Percentiles rank a stretch among this genome's conserved stretches.
phyloP scores from a whole-genome alignment of 2,329 filamentous ascomycete genomes.

The Eutypella sp. region DNA sequence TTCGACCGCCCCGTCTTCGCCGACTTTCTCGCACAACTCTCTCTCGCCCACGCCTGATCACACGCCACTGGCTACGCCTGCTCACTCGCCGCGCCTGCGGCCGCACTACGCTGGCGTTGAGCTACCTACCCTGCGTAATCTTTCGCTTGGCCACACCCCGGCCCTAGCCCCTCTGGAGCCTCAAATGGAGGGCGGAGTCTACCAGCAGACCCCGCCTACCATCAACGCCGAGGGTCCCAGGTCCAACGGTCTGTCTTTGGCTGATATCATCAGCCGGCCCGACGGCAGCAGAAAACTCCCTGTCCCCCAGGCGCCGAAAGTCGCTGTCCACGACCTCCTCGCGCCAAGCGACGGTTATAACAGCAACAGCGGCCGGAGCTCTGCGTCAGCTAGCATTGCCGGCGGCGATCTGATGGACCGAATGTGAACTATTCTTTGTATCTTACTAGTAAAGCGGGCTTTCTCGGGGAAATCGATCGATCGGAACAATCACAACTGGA shows the following conservation, averaged over 20 bases:
- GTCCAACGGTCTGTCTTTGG: constrained; percentile 71
- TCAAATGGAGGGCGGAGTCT: constrained; percentile 41
- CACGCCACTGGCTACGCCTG: constrained; percentile 95
- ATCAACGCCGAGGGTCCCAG: constrained; percentile 48
- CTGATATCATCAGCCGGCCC: constrained; percentile 85
- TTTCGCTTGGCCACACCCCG: constrained; percentile 51
- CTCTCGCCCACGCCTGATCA: constrained; percentile 93
- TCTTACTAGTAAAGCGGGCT: constrained; percentile 3
- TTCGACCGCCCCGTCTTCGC: constrained; percentile 91
- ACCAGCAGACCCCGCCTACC: constrained; percentile 43
- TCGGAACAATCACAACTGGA: too few relatives aligned
- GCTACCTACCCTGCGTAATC: constrained; percentile 74
- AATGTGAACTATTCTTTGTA: constrained; percentile 34
- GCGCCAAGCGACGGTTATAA: constrained; percentile 61
- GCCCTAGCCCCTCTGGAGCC: constrained; percentile 57
- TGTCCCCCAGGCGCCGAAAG: constrained; percentile 84
- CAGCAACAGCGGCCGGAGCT: constrained; percentile 66
- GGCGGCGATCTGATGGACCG: constrained; percentile 64
- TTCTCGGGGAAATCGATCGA: constrained; percentile 10
- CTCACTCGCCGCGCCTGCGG: constrained; percentile 86
- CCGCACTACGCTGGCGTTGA: constrained; percentile 70
- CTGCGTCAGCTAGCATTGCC: constrained; percentile 70
- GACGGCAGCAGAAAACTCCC: constrained; percentile 87
- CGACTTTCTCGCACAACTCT: constrained; percentile 94
- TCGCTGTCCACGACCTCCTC: constrained; percentile 80